Evolutionary conservation across 1,284 basidiomycete species (phyloP), one percentile per base, ranked within the genome.

Genomic region (Tausonia pullulans): DNA sequence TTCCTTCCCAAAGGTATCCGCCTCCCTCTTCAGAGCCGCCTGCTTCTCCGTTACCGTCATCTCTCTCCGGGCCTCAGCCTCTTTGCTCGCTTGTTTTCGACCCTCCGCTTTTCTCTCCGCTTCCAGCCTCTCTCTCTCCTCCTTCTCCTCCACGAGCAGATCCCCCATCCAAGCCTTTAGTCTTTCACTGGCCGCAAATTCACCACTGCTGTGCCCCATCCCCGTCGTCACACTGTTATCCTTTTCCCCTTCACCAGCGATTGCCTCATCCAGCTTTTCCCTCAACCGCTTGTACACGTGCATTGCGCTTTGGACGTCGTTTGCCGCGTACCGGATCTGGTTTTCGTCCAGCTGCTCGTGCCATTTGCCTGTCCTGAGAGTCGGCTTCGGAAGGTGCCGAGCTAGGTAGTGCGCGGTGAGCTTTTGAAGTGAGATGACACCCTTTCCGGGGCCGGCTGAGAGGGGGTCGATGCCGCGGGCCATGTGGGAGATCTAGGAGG

Each of bases 291-390:
- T 27, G 27, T 27, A 27, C 27, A 27, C 27, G 27, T 27, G 27
- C 27, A 27, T 27, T 27, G 27, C 53, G 53, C 53, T 41, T 41
- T 55, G 53, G 4, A 55, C 53, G 53, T 55, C 53, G 39, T 27
- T 41, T 5, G 53, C 53, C 53, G 53, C 53, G 14, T 55, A 55
- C 11, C 43, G 2, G 39, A 27, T 9, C 39, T 55, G 53, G 2
- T 13, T 4, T 4, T 41, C 39, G 3, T 27, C 43, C 39, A 55
- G 10, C 39, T 27, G 53, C 39, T 55, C 56, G 13, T 46, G 43
- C 64, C 64, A 65, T 46, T 65, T 54, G 16, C 59, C 54, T 2
- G 59, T 61, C 43, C 64, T 59, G n/a, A 61, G 53, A 4, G 54
- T 44, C 3, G 59, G 59, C 54, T 65, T 65, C 49, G 59, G 59